Evolutionary conservation across 2,329 filamentous ascomycete species (phyloP).

Genomic region (Phaeosphaeriaceae sp.): DNA sequence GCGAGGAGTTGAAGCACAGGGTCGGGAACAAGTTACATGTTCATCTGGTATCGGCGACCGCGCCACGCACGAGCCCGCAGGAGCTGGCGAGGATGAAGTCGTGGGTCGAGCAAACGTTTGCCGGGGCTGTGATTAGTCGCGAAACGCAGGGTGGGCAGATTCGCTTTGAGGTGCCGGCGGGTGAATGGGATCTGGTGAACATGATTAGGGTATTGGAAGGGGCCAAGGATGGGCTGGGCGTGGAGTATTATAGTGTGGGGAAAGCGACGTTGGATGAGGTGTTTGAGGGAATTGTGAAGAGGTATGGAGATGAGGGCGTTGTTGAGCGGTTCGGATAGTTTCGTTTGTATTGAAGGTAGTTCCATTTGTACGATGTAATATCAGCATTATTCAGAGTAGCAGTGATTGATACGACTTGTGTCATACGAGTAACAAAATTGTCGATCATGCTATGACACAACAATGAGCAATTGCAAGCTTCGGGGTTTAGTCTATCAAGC

Average conservation of each 20-base stretch:
- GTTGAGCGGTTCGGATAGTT: conserved; percentile 5
- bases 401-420: too few species aligned
- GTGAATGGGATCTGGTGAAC: conserved; percentile 62
- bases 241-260: conserved; percentile 84
- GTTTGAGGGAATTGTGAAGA: conserved; percentile 77
- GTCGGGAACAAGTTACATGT: conserved; percentile 80
- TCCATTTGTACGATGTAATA: neutral
- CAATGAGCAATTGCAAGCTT: too few species aligned
- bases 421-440: too few species aligned
- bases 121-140: conserved; percentile 63
- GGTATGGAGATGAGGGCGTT: conserved; percentile 16
- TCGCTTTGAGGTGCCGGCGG: conserved; percentile 73
- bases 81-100: conserved; percentile 69
- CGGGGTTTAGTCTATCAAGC: too few species aligned
- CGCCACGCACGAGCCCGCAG: conserved; percentile 71
- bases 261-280: conserved; percentile 88
- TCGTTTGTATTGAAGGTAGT: neutral
- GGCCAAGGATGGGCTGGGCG: conserved; percentile 69
- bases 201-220: conserved; percentile 76
- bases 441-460: too few species aligned
- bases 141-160: conserved; percentile 76
- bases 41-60: conserved; percentile 75
- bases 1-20: conserved; percentile 71
- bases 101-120: conserved; percentile 70
- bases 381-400: neutral